Base-by-base conservation (phyloP, 345 rosid genomes). In the Linum lewisii region DNA sequence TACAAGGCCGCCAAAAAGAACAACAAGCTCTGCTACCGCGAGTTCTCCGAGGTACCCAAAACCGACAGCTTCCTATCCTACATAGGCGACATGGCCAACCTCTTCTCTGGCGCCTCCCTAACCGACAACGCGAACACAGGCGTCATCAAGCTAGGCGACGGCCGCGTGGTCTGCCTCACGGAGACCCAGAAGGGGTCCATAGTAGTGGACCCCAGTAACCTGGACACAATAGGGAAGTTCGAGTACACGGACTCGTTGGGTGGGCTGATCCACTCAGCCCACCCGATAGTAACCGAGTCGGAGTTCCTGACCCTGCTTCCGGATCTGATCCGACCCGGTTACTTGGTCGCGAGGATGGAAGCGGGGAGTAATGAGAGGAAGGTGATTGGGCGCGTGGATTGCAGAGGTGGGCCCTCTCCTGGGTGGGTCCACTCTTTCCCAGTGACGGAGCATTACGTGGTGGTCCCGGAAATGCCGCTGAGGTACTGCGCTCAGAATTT, bases 401-500 rank as follows among this genome's bases (percentile, higher is more conserved):
- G 98, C 54, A 77, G 86, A n/a, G 73, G 89, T 15, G 90, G 93
- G 1, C 88, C 95, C 0, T 83, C 95, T 0, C 86, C 98, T 0
- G 98, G 98, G 6, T 92, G 98, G 98, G 98, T 92, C 52, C 98
- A 92, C 37, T 92, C 97, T 2, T 92, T 92, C 74, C 85, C 99
- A 15, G 89, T 88, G 62, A 92, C 99, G 0, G 91, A 88, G 58
- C 82, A 88, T 47, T 92, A 84, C 52, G 66, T 92, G 9, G 64
- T 88, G 22, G 83, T 88, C 61, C 99, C 99, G 2, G 99, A 92
- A 71, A 92, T 92, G 99, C 81, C 97, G 9, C 60, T 92, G 66
- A 78, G 97, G 61, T 92, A 92, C 49, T 86, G 93, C 58, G 95
- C 84, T 13, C 74, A 55, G 62, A 92, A 85, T 75, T 63, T 92